Conservation (phyloP, 179 eudicot genomes). For the Silene noctiflora region DNA sequence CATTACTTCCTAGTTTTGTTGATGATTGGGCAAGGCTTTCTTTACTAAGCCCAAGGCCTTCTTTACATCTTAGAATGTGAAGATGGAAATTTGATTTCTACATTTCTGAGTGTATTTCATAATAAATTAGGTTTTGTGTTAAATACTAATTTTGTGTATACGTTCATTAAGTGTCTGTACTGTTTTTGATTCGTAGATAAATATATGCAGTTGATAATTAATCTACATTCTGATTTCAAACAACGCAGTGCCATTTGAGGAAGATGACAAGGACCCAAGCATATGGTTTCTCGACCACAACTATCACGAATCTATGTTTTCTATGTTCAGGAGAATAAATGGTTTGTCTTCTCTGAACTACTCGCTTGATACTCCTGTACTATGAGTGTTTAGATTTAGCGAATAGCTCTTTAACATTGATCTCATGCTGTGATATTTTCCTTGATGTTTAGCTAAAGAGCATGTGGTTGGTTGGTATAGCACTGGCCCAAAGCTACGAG, state of each 20-base stretch:
- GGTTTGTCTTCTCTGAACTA: conserved; percentile 36
- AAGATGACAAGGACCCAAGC: conserved; percentile 92
- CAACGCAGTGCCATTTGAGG: conserved; percentile 88
- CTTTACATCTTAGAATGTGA: background rate
- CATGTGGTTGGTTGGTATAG: conserved; percentile 99
- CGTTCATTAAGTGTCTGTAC: too few species aligned
- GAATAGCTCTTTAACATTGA: background rate
- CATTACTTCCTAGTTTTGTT: background rate
- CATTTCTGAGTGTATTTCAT: too few species aligned
- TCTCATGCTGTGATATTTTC: background rate
- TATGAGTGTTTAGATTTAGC: background rate
- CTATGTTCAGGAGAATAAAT: conserved; percentile 90
- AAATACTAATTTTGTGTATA: too few species aligned
- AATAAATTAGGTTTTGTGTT: background rate
- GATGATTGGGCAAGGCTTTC: background rate
- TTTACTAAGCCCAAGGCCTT: background rate
- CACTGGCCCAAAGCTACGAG: conserved; percentile 89
- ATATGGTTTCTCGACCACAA: conserved; percentile 99
- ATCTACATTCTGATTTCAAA: conserved; percentile 9
- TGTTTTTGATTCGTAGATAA: background rate
- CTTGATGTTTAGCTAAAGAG: conserved; percentile 75
- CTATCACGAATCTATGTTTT: conserved; percentile 90
- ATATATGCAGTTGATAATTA: background rate
- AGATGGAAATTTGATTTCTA: background rate
- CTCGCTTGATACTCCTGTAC: background rate